Conservation (phyloP, 2,329 filamentous ascomycete species). For the Fusarium sp. region DNA sequence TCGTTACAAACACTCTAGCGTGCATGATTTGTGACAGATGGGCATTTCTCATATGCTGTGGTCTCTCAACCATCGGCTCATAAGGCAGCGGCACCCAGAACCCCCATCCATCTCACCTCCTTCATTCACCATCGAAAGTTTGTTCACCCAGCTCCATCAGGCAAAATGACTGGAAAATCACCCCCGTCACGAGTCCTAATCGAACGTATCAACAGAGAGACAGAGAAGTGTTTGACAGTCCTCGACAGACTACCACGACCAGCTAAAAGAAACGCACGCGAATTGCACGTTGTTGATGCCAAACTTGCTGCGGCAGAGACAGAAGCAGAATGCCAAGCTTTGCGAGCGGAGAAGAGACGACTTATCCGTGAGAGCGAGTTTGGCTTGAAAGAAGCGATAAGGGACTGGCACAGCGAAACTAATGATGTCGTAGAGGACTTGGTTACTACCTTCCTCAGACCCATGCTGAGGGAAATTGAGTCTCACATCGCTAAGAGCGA, state of each 20-base stretch:
- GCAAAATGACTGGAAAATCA: not conserved
- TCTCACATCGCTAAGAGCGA: not conserved
- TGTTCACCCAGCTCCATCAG: not conserved
- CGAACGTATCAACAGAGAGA: constrained; percentile 6
- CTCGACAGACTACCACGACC: not conserved
- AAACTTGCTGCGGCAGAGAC: not conserved
- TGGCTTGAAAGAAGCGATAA: not conserved
- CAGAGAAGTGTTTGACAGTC: not conserved
- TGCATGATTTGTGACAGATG: not conserved
- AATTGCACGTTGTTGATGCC: not conserved
- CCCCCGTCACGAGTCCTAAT: not conserved
- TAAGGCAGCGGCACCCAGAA: not conserved
- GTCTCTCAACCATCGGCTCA: not conserved
- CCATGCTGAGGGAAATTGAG: not conserved
- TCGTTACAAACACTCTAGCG: not conserved
- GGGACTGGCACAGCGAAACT: not conserved
- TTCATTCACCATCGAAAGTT: not conserved
- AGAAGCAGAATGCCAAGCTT: not conserved
- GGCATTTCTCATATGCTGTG: not conserved
- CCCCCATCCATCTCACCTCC: not conserved
- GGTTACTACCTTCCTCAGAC: not conserved
- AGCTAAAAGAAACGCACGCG: not conserved
- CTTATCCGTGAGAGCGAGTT: not conserved
- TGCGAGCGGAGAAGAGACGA: not conserved
- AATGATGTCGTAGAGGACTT: not conserved